Evolutionary conservation across 441 rosid species (phyloP), one percentile per base, ranked within the genome.

Genomic region (Gossypium armourianum): DNA sequence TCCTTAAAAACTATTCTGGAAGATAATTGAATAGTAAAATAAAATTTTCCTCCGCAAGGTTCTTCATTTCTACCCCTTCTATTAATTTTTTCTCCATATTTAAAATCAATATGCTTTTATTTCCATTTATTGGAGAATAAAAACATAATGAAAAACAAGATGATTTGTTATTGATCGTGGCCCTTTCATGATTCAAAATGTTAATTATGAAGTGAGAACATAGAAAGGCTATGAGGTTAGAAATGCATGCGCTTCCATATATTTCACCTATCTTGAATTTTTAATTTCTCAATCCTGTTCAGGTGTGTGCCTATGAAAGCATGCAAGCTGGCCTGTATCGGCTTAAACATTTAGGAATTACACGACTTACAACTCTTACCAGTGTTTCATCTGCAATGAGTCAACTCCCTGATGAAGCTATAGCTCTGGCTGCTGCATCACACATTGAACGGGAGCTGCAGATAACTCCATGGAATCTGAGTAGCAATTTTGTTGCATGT

Each of bases 221-320:
- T 12, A 24, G 9, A 20, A 24, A 24, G 36, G 12, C 19, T 36
- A 13, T 13, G 72, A 43, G 36, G 54, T 72, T 15, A 7, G 54
- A 24, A 68, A 7, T 7, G 40, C 21, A 4, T 58, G 61, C 4
- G 26, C 32, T 62, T 53, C 8, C 53, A 16, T 66, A 53, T 29
- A n/a, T 16, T 72, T 0, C 66, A 43, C 68, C 21, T 36, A 5
- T 47, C 47, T 13, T 62, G 9, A 61, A 47, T n/a, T 19, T 54
- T 49, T 49, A 10, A 21, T 32, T 64, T 26, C 65, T 62, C 23
- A 40, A 62, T 70, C 70, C 71, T 77, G 69, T 82, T 77, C 82
- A 95, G 99, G 93, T 95, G 49, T 95, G 98, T 80, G 85, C 96
- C 69, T 88, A 89, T 74, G 99, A 95, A 84, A 92, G 99, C 79